These are phyloP conservation scores for Circinella minor DNA, from an alignment of 371 early-diverging fungal species.

Conservation along the genomic window DNA sequence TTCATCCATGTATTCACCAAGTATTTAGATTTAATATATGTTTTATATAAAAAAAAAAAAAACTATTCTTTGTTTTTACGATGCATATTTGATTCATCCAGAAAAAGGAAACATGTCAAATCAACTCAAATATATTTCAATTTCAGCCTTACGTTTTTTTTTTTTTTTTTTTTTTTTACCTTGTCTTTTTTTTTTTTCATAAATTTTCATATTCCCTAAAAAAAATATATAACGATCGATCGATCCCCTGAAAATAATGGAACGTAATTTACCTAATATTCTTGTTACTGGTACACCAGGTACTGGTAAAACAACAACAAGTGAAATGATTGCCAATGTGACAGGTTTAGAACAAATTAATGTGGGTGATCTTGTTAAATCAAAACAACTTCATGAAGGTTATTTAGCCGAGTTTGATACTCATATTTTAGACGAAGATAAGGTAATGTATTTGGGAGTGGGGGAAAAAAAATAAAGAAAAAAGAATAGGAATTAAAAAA, in stretches of 20 bases:
- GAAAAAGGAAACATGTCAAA: too few species aligned
- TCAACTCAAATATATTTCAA: too few species aligned
- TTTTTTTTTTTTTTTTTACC: neutral
- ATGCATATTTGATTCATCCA: too few species aligned
- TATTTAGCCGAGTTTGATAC: conserved; percentile 90
- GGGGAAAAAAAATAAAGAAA: neutral
- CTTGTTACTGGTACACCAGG: conserved; percentile 99
- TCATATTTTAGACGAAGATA: conserved; percentile 92
- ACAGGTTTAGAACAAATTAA: conserved; percentile 81
- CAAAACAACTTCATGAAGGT: conserved; percentile 86
- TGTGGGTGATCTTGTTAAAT: conserved; percentile 89
- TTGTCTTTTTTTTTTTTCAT: neutral
- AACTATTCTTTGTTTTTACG: too few species aligned
- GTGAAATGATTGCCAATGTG: conserved; percentile 79
- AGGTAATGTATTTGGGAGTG: conserved; percentile 48
- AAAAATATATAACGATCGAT: conserved; percentile 3
- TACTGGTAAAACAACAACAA: conserved; percentile 90
- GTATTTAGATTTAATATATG: too few species aligned
- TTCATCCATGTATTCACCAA: too few species aligned
- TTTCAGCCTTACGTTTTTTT: too few species aligned
- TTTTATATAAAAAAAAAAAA: too few species aligned
- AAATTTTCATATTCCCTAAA: conserved; percentile 19
- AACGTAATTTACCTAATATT: conserved; percentile 77
- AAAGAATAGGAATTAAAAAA: neutral
- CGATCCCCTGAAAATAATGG: conserved; percentile 2